Percentiles rank a stretch among this genome's conserved stretches.
Evolutionary conservation across 352 stramenopile species (phyloP).

Genomic region (Pythium plurisporium): DNA sequence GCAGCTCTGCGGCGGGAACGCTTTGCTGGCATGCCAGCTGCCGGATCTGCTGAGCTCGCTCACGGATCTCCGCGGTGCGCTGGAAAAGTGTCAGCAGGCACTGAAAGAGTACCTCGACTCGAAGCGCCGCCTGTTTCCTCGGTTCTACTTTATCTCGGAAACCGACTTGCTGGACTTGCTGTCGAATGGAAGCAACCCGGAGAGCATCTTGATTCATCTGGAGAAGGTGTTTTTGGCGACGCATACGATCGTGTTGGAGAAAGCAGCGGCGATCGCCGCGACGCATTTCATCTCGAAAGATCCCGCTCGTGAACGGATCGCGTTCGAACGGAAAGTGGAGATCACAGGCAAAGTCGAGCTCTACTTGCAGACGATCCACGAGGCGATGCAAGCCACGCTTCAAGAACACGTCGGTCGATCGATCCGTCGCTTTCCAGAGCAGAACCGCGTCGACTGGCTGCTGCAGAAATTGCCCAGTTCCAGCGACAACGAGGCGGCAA

Average conservation of each 20-base stretch:
- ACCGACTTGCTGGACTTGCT: slow-evolving; percentile 93
- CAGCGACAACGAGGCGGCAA: slow-evolving; percentile 19
- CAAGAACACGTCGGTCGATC: slow-evolving; percentile 86
- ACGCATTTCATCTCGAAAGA: slow-evolving; percentile 90
- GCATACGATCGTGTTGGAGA: slow-evolving; percentile 60
- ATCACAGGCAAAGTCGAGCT: slow-evolving; percentile 95
- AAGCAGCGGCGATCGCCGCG: slow-evolving; percentile 35
- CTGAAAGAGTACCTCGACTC: slow-evolving; percentile 94
- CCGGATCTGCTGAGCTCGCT: slow-evolving; percentile 72
- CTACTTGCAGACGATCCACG: slow-evolving; percentile 92
- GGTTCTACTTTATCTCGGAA: slow-evolving; percentile 96
- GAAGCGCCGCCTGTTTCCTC: slow-evolving; percentile 89
- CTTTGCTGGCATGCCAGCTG: slow-evolving; percentile 74
- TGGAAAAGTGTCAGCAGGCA: slow-evolving; percentile 93
- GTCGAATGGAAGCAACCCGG: slow-evolving; percentile 87
- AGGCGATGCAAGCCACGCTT: slow-evolving; percentile 89
- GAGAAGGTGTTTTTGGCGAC: slow-evolving; percentile 87
- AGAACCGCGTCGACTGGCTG: slow-evolving; percentile 93
- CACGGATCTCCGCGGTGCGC: slow-evolving; percentile 61
- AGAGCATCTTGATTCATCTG: slow-evolving; percentile 88
- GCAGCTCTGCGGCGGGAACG: slow-evolving; percentile 61
- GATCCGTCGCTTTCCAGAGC: slow-evolving; percentile 80
- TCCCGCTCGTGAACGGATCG: slow-evolving; percentile 82
- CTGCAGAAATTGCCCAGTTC: slow-evolving; percentile 57
- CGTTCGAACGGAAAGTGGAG: slow-evolving; percentile 85